These are phyloP conservation scores for Eimeria acervulina DNA, from an alignment of 169 alveolate genomes.

Conservation along the genomic window DNA sequence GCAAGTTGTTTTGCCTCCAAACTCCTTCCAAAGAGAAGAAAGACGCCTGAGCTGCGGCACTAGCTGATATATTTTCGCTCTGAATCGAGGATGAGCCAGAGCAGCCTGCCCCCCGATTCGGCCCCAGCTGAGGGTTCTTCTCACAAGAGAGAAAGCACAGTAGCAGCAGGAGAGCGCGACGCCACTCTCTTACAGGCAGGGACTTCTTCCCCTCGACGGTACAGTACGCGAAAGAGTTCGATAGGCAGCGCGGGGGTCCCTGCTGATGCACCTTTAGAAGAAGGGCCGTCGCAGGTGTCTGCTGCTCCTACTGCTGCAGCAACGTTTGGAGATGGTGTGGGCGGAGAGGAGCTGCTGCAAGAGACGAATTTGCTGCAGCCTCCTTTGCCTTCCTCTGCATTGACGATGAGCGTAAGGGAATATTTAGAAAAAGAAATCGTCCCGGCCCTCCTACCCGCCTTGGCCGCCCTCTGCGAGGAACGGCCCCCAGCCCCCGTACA, in stretches of 20 bases:
- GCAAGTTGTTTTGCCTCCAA: background rate
- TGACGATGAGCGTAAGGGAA: slow-evolving; percentile 86
- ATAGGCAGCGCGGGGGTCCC: background rate
- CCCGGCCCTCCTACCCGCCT: slow-evolving; percentile 90
- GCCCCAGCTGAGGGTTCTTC: background rate
- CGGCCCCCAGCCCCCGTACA: slow-evolving; percentile 90
- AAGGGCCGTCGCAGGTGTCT: background rate
- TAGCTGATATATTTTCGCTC: too few species aligned
- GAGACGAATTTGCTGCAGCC: slow-evolving; percentile 10
- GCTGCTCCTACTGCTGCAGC: background rate
- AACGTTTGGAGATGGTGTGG: background rate
- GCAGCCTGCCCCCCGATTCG: background rate
- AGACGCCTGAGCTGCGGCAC: too few species aligned
- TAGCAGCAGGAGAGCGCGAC: background rate
- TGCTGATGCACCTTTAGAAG: background rate
- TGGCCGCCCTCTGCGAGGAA: slow-evolving; percentile 88
- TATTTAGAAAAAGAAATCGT: slow-evolving; percentile 89
- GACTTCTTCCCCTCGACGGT: background rate
- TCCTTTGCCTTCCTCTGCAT: slow-evolving; percentile 22
- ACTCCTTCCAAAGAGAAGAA: too few species aligned
- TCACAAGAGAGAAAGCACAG: background rate
- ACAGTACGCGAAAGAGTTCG: background rate
- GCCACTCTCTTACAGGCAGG: background rate
- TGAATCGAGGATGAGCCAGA: background rate
- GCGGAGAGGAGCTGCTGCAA: background rate